Base-by-base conservation (phyloP, 805 yeast species). In the Kregervanrija delftensis region DNA sequence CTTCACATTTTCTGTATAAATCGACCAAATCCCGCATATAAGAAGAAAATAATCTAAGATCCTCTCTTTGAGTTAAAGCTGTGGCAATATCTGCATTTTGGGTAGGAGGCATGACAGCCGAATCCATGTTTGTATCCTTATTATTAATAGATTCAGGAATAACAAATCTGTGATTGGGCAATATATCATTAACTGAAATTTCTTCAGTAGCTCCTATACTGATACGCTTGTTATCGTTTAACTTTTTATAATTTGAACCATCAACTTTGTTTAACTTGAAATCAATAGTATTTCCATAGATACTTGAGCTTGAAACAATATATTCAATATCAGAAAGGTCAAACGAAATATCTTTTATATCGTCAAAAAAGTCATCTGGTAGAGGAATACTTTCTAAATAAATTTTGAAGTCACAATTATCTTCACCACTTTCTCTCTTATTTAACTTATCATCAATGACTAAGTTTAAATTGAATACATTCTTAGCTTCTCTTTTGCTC, bases 1-100 rank as follows among this genome's bases (percentile, higher is more conserved):
- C 63, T n/a, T 58, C 52, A 50, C 83, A 73, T 49, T 72, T 69
- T 14, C 56, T 45, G 30, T 75, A 71, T 28, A 83, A 56, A 11
- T 67, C 72, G 12, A 71, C 64, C 56, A 77, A 70, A 53, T 83
- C 86, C 47, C 95, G 73, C n/a, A 83, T 64, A 58, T 86, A 85
- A 1, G 81, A 74, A 2, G 88, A 73, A 59, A 86, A 83, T 8
- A 86, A 71, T 12, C 83, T 71, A 37, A 84, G 71, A 15, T 73
- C 71, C 10, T 56, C 53, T 40, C 60, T 55, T 44, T 68, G 66
- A 1, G 67, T 63, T 36, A 72, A 54, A 30, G 71, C 71, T 5
- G 72, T 63, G 11, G 69, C 66, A 37, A 72, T 50, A 14, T 60
- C 52, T 2, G 56, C 58, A 3, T 56, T 39, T 22, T 46, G 42